Conservation (phyloP, 768 basidiomycete genomes). For the Termitomyces sp. region DNA sequence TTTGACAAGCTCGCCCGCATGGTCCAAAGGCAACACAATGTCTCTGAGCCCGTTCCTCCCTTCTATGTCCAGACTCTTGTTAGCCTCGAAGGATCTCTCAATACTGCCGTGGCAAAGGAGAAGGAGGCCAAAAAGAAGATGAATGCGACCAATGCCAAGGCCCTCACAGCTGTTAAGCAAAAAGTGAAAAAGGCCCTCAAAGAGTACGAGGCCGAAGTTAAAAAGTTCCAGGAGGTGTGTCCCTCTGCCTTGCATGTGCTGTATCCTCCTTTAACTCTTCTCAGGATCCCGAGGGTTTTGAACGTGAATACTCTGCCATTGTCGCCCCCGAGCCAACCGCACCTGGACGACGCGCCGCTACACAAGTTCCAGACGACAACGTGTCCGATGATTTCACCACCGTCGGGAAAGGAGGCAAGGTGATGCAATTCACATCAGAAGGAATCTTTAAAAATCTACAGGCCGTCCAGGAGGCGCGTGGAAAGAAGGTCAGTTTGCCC, state of each 20-base stretch:
- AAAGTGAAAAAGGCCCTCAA: slow-evolving; percentile 90
- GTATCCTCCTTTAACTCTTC: background rate
- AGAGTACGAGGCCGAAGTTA: slow-evolving; percentile 81
- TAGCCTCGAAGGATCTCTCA: slow-evolving; percentile 75
- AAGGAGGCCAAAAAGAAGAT: slow-evolving; percentile 95
- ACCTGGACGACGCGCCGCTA: slow-evolving; percentile 30
- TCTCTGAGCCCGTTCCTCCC: slow-evolving; percentile 82
- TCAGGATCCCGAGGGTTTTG: slow-evolving; percentile 88
- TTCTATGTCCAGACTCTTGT: slow-evolving; percentile 76
- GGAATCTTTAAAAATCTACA: slow-evolving; percentile 91
- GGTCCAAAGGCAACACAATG: slow-evolving; percentile 82
- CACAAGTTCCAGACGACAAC: slow-evolving; percentile 37
- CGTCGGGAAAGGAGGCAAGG: slow-evolving; percentile 87
- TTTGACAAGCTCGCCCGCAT: slow-evolving; percentile 94
- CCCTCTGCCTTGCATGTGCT: background rate
- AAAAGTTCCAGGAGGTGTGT: slow-evolving; percentile 74
- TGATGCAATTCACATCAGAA: slow-evolving; percentile 77
- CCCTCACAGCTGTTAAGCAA: slow-evolving; percentile 97
- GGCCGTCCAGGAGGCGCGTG: slow-evolving; percentile 88
- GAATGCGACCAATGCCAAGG: slow-evolving; percentile 91
- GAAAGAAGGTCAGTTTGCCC: slow-evolving; percentile 76
- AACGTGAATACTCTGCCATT: slow-evolving; percentile 63
- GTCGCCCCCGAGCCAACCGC: slow-evolving; percentile 43
- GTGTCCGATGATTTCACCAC: slow-evolving; percentile 77
- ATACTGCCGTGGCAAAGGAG: slow-evolving; percentile 72